Evolutionary conservation across 179 eudicot genomes (phyloP).

Genomic region (Silene coronaria): DNA sequence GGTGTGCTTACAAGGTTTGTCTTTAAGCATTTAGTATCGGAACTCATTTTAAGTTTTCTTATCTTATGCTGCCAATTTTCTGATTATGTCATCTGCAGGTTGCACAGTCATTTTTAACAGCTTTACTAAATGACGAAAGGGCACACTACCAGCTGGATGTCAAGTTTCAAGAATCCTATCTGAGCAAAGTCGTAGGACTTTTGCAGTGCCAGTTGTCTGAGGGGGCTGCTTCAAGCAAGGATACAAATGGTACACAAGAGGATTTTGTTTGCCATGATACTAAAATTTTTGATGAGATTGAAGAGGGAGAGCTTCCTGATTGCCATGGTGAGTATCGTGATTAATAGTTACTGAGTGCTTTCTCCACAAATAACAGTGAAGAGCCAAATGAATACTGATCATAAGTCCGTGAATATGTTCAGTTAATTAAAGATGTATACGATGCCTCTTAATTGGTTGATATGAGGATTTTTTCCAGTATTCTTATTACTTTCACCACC

Average conservation of each 20-base stretch:
- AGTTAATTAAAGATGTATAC: neutral
- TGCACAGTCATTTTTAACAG: slow-evolving; percentile 80
- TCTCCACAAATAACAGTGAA: neutral
- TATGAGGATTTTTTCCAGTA: neutral
- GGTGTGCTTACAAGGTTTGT: slow-evolving; percentile 97
- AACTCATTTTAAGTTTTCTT: slow-evolving; percentile 16
- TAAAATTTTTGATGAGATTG: slow-evolving; percentile 54
- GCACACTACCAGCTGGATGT: slow-evolving; percentile 93
- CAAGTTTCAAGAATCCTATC: slow-evolving; percentile 91
- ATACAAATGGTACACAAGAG: slow-evolving; percentile 25
- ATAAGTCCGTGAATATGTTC: neutral
- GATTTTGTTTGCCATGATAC: slow-evolving; percentile 30
- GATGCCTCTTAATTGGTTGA: neutral
- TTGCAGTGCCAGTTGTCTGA: slow-evolving; percentile 83
- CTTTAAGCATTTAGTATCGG: neutral
- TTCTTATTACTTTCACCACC: neutral
- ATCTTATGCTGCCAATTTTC: neutral
- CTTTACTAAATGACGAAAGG: slow-evolving; percentile 94
- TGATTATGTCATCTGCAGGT: slow-evolving; percentile 52
- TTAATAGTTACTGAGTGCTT: neutral
- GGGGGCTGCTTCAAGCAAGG: slow-evolving; percentile 66
- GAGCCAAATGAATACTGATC: neutral
- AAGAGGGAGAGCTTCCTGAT: slow-evolving; percentile 96
- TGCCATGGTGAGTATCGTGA: slow-evolving; percentile 60
- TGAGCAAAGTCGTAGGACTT: slow-evolving; percentile 70